These are phyloP conservation scores for Epichloe aotearoae DNA, from an alignment of 2,329 filamentous ascomycete genomes.

Conservation along the genomic window DNA sequence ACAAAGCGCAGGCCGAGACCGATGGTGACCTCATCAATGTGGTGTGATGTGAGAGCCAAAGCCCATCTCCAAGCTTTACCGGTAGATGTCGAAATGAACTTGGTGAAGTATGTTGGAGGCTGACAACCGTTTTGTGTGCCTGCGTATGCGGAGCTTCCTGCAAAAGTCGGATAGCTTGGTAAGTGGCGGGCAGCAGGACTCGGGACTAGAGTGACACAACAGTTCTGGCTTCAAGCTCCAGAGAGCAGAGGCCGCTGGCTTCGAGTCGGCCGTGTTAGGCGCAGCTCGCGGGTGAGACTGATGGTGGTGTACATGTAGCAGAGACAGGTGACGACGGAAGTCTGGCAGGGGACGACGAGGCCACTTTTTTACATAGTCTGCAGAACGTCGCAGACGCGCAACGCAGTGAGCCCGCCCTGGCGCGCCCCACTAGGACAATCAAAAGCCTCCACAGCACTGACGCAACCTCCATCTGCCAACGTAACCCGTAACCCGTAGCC, in stretches of 20 bases:
- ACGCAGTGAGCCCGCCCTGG: too few species aligned
- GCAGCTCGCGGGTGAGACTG: neutral
- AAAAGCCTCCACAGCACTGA: conserved; percentile 3
- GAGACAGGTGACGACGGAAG: neutral
- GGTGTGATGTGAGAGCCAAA: neutral
- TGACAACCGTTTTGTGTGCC: neutral
- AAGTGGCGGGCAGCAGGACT: neutral
- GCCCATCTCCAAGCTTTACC: neutral
- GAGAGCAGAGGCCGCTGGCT: neutral
- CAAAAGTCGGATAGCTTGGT: neutral
- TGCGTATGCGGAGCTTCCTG: neutral
- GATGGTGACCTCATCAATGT: conserved; percentile 1
- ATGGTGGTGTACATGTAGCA: neutral
- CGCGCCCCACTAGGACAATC: too few species aligned
- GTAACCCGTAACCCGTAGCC: neutral
- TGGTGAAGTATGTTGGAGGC: neutral
- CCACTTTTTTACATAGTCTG: too few species aligned
- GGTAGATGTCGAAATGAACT: neutral
- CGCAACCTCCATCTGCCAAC: conserved; percentile 1
- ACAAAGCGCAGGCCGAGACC: conserved; percentile 1
- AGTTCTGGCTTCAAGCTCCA: neutral
- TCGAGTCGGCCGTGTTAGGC: neutral
- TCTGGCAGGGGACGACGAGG: neutral
- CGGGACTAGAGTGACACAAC: neutral
- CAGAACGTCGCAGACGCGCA: too few species aligned